phyloP scores from a whole-genome alignment of 345 rosid species.

The Citrus australasica region DNA sequence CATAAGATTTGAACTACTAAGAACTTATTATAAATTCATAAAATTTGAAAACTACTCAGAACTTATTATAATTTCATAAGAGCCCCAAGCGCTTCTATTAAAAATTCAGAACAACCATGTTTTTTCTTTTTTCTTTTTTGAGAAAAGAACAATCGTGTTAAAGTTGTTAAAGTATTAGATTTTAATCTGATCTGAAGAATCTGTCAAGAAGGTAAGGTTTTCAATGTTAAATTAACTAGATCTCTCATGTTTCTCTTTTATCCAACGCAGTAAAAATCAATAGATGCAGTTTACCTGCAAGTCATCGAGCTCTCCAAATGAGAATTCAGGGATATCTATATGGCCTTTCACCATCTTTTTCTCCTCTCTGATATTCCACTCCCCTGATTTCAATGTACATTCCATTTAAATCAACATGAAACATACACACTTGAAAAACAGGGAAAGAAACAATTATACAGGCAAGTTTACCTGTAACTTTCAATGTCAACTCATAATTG shows the following conservation, averaged over 20 bases:
- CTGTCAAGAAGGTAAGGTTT: neutral
- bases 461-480: slow-evolving; percentile 51
- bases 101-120: neutral
- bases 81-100: neutral
- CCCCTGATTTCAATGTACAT: slow-evolving; percentile 44
- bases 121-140: too few species aligned
- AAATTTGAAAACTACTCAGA: too few species aligned
- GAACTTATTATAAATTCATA: too few species aligned
- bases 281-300: slow-evolving; percentile 54
- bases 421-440: neutral
- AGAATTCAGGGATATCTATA: slow-evolving; percentile 78
- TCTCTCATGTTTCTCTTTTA: neutral
- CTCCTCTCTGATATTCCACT: slow-evolving; percentile 74
- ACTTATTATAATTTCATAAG: neutral
- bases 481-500: slow-evolving; percentile 72
- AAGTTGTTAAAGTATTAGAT: neutral
- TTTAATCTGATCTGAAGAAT: neutral
- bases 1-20: too few species aligned
- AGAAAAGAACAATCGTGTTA: too few species aligned
- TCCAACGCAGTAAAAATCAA: slow-evolving; percentile 1
- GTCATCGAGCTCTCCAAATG: slow-evolving; percentile 90
- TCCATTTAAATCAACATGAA: neutral
- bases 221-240: neutral
- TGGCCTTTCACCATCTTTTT: slow-evolving; percentile 53
- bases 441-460: neutral